These are phyloP conservation scores for Hypoxylon lenormandii DNA, from an alignment of 495 filamentous ascomycete genomes.

Conservation along the genomic window DNA sequence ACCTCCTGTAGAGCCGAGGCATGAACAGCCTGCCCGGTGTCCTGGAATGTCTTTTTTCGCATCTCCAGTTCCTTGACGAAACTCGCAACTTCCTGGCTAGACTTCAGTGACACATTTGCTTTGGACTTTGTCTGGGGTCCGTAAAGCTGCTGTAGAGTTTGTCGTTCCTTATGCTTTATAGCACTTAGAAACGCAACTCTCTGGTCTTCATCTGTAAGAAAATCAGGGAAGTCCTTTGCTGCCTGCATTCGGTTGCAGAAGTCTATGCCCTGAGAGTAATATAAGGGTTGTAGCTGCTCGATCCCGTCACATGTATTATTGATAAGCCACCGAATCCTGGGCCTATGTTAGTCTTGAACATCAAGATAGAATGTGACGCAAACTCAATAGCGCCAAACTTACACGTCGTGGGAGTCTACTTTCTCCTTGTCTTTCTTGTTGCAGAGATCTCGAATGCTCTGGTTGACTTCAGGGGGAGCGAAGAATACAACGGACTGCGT, in stretches of 20 bases:
- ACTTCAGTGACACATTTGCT: conserved; percentile 9
- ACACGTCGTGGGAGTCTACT: conserved; percentile 65
- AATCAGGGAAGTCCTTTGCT: conserved; percentile 47
- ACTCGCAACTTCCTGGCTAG: conserved; percentile 37
- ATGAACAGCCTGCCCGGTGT: conserved; percentile 53
- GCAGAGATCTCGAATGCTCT: conserved; percentile 58
- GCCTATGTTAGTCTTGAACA: conserved; percentile 10
- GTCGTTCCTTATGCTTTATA: conserved; percentile 53
- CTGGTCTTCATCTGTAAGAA: conserved; percentile 31
- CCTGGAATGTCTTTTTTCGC: conserved; percentile 49
- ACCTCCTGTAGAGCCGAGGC: conserved; percentile 64
- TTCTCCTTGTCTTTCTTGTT: conserved; percentile 31
- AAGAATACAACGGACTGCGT: conserved; percentile 56
- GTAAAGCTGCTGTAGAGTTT: conserved; percentile 54
- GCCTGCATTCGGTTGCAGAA: conserved; percentile 62
- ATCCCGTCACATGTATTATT: conserved; percentile 69
- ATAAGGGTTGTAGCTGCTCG: conserved; percentile 67
- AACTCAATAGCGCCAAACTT: conserved; percentile 7
- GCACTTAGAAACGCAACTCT: conserved; percentile 35
- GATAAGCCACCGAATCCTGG: conserved; percentile 67
- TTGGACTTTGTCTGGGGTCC: conserved; percentile 42
- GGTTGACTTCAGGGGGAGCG: conserved; percentile 57
- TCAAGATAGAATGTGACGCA: background rate
- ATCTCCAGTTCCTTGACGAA: conserved; percentile 52
- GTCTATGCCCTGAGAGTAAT: conserved; percentile 67